Evolutionary conservation across 1,139 yeast species (phyloP), one percentile per base, ranked within the genome.

Genomic region (Debaryomyces coudertii): DNA sequence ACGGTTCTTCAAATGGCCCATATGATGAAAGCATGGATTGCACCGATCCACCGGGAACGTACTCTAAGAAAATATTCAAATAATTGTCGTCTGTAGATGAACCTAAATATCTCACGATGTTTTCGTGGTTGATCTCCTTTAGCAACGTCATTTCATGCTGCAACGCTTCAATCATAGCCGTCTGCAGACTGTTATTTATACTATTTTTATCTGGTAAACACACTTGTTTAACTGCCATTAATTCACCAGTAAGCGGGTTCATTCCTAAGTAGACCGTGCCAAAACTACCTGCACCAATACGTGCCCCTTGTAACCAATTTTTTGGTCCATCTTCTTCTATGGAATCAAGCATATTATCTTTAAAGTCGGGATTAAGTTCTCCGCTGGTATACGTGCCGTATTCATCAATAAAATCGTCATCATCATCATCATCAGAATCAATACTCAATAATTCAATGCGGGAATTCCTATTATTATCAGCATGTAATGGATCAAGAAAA

Each of bases 211-310:
- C 68, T 1, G 88, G 85, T 16, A 90, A 64, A 36, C 86, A 86
- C 0, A 93, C 97, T 62, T 92, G 97, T 59, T 93, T 93, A 11
- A 93, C 97, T 0, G 98, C 99, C 96, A 93, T 90, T 45, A 93
- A 73, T 60, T 90, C 98, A 36, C 99, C 99, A 0, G 96, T 90
- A 37, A 85, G 70, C 1, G 96, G 88, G 61, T 90, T 90, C 85
- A 93, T 84, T 1, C 97, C 99, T 36, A 93, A 73, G 53, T 87
- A 92, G 1, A 93, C 99, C 2, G 90, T 85, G 28, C 98, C 99
- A 71, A 90, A 93, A 53, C 95, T 86, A 2, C 99, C 99, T 2
- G 95, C 85, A 0, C 99, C 99, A 53, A 93, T 90, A 36, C 92
- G 73, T 0, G 96, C 89, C 23, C 99, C 99, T 58, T 87, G 87